A percentile compares a stretch with the other conserved stretches of the same genome.
phyloP scores from a whole-genome alignment of 2,329 filamentous ascomycete species.

The Daldinia eschscholtzii region DNA sequence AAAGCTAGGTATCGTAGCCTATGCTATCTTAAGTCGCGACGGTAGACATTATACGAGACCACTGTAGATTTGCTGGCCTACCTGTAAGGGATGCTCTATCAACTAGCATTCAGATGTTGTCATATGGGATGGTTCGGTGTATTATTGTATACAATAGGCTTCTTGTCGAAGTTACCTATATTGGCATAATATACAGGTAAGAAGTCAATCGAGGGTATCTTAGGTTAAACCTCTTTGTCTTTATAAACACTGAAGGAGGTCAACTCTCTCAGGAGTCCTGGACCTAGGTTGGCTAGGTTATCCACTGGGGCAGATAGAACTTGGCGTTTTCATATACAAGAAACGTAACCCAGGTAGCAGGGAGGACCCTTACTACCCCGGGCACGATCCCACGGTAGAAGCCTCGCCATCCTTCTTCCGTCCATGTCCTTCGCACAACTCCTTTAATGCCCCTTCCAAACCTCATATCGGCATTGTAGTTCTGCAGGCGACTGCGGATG shows the following conservation, averaged over 20 bases:
- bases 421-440: conserved; percentile 80
- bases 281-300: conserved; percentile 9
- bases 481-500: conserved; percentile 87
- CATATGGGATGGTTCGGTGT: background rate
- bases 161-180: background rate
- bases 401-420: conserved; percentile 80
- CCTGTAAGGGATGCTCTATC: too few species aligned
- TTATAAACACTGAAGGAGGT: background rate
- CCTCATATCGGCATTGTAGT: conserved; percentile 80
- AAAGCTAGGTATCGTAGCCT: background rate
- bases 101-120: too few species aligned
- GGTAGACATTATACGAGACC: background rate
- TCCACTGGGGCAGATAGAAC: conserved; percentile 71
- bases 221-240: background rate
- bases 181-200: background rate
- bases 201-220: background rate
- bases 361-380: conserved; percentile 90
- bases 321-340: conserved; percentile 96
- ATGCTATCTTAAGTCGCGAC: background rate
- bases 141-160: background rate
- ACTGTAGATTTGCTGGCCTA: background rate
- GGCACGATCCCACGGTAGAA: conserved; percentile 94
- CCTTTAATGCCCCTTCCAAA: conserved; percentile 80
- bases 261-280: background rate
- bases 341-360: conserved; percentile 96